Evolutionary conservation across 257 asterid species (phyloP), one percentile per base, ranked within the genome.

Genomic region (Solanum stenotomum): DNA sequence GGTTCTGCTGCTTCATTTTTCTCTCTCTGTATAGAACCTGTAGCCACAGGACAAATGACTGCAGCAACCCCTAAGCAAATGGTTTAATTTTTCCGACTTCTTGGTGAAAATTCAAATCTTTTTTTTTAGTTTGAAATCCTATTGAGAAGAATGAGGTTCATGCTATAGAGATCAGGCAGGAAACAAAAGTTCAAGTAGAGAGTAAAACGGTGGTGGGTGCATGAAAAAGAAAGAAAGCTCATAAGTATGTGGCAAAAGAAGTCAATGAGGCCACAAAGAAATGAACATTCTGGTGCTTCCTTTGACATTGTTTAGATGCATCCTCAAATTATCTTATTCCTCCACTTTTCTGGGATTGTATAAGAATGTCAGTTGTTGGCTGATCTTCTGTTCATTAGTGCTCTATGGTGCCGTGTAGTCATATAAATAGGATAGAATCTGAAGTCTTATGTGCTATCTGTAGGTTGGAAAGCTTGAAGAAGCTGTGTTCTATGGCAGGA

Each of bases 381-480:
- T 27, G 25, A 29, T 15, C 85, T 79, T 79, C 38, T 42, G 85
- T 29, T 46, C 18, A 27, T 79, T 81, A 9, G 40, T 81, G 20
- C 0, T 29, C 34, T 31, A 49, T 49, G 70, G 86, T 82, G 86
- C 42, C 4, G 31, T 82, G 31, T 82, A 29, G 70, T 82, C 70
- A 44, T 44, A 82, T 31, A 49, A 49, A 29, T 29, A 52, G 44
- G 42, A 49, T 46, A 49, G 2, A 86, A 31, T 82, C 59, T 70
- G 61, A 56, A 18, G 15, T 89, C 25, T 46, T 74, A 44, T 4
- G 16, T 84, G 40, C 42, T 16, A 29, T 86, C 42, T 87, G 88
- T 93, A 97, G 99, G 94, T 86, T 75, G 97, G 95, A 61, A 93
- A 91, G 90, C 93, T 94, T 65, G 95, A 93, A 89, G 98, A 97